A percentile compares a stretch with the other conserved stretches of the same genome.
These are phyloP conservation scores for Penicillium cosmopolitanum DNA, from an alignment of 495 filamentous ascomycete species.

Conservation along the genomic window DNA sequence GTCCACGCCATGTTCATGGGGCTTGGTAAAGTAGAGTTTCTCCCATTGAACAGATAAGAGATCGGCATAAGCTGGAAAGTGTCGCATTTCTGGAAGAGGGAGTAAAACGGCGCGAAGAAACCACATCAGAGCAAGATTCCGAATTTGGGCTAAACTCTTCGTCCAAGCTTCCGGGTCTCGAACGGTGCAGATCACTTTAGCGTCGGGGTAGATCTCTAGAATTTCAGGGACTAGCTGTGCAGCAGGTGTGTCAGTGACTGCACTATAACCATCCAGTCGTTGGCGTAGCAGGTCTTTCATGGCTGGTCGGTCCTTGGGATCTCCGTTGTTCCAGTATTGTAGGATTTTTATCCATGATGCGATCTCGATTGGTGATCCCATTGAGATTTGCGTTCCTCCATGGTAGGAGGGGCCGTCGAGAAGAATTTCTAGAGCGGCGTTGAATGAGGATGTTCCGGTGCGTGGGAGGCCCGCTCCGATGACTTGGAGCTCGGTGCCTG, in stretches of 20 bases:
- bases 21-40: slow-evolving; percentile 6
- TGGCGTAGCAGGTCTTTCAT: slow-evolving; percentile 13
- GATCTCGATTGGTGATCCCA: slow-evolving; percentile 17
- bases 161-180: slow-evolving; percentile 20
- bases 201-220: slow-evolving; percentile 21
- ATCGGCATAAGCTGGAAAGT: slow-evolving; percentile 19
- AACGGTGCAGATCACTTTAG: slow-evolving; percentile 19
- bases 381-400: slow-evolving; percentile 23
- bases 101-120: slow-evolving; percentile 19
- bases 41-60: slow-evolving; percentile 19
- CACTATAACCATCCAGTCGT: slow-evolving; percentile 17
- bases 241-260: slow-evolving; percentile 20
- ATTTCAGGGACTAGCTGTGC: slow-evolving; percentile 19
- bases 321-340: slow-evolving; percentile 10
- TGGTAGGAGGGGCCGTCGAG: slow-evolving; percentile 36
- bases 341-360: slow-evolving; percentile 19
- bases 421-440: slow-evolving; percentile 44
- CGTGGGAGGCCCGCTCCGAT: slow-evolving; percentile 53
- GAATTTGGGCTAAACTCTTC: slow-evolving; percentile 15
- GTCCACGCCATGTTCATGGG: slow-evolving; percentile 9
- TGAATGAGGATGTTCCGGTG: slow-evolving; percentile 53
- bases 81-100: slow-evolving; percentile 18
- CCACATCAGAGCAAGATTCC: slow-evolving; percentile 16
- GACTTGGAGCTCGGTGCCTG: slow-evolving; percentile 36
- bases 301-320: background rate